phyloP scores from a whole-genome alignment of 768 basidiomycete genomes.

The Pulveroboletus frians region DNA sequence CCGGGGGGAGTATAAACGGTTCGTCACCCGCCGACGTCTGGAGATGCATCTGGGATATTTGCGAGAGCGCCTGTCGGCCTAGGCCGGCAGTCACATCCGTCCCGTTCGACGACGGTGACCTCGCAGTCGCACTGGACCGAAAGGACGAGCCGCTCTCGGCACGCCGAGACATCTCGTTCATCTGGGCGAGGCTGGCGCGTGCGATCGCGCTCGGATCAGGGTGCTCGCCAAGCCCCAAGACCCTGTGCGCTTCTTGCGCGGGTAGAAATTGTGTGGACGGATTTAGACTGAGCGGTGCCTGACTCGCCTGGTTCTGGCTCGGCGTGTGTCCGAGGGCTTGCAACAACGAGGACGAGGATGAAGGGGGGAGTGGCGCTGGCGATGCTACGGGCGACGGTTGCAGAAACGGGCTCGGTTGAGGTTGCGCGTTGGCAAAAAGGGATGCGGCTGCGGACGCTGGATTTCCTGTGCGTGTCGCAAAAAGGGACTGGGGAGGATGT shows the following conservation, averaged over 20 bases:
- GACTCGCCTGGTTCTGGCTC: constrained; percentile 8
- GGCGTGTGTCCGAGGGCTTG: constrained; percentile 22
- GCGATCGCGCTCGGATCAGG: constrained; percentile 53
- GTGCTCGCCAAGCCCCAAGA: constrained; percentile 38
- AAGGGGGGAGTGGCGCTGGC: constrained; percentile 12
- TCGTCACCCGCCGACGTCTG: constrained; percentile 28
- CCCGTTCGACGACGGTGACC: constrained; percentile 17
- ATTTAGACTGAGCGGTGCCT: constrained; percentile 5
- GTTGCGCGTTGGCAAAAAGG: constrained; percentile 18
- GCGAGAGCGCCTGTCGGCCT: constrained; percentile 44
- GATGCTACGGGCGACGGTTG: constrained; percentile 17
- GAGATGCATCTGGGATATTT: constrained; percentile 47
- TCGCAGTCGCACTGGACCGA: constrained; percentile 20
- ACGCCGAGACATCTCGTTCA: constrained; percentile 72
- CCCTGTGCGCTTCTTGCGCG: constrained; percentile 49
- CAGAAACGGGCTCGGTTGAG: constrained; percentile 29
- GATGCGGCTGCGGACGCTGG: constrained; percentile 11
- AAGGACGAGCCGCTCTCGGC: constrained; percentile 38
- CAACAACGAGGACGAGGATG: constrained; percentile 23
- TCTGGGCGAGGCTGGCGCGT: constrained; percentile 64
- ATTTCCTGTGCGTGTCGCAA: constrained; percentile 17
- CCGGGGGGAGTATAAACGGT: constrained; percentile 26
- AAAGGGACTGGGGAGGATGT: constrained; percentile 27
- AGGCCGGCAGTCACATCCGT: constrained; percentile 9
- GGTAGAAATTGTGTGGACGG: constrained; percentile 44